Evolutionary conservation across 768 basidiomycete genomes (phyloP), one percentile per base, ranked within the genome.

Genomic region (Lentinula aciculospora): DNA sequence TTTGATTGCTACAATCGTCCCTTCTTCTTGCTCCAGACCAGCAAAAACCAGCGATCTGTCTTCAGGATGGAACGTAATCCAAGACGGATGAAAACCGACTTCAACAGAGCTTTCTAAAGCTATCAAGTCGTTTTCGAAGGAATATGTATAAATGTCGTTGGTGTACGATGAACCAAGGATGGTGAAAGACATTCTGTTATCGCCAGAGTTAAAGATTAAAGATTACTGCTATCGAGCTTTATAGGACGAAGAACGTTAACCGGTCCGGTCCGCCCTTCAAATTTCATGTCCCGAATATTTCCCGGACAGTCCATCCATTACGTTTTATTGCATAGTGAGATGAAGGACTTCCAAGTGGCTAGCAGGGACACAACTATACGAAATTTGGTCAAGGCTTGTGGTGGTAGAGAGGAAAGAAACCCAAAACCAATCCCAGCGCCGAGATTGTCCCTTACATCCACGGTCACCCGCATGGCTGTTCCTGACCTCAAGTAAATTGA

Each of bases 161-260:
- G 86, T 79, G 69, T 85, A 86, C n/a, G 88, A 85, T 49, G 78
- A 81, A 25, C 82, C 84, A 31, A 86, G 70, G 63, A 90, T 88
- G 10, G 27, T 56, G 44, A 53, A 53, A 25, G 56, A 23, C 59
- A 58, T 63, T 51, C 13, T 53, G 8, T 32, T 25, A 23, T 50
- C 29, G 9, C 13, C 19, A 31, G 47, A 17, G 15, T 47, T n/a
- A 23, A 15, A 12, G 42, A 44, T 44, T 21, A 23, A n/a, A 44
- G 19, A 21, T 44, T 6, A 6, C 19, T 44, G 42, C n/a, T 44
- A 44, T 47, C 46, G 29, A 47, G 46, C 4, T 47, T 47, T 47
- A 47, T 47, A 47, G 46, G 28, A 47, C 13, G 19, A 23, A 3
- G 9, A 47, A n/a, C 21, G 13, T 31, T 1, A 9, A 9, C 42